These are phyloP conservation scores for Fragaria ananassa DNA, from an alignment of 306 rosid genomes.

Conservation along the genomic window DNA sequence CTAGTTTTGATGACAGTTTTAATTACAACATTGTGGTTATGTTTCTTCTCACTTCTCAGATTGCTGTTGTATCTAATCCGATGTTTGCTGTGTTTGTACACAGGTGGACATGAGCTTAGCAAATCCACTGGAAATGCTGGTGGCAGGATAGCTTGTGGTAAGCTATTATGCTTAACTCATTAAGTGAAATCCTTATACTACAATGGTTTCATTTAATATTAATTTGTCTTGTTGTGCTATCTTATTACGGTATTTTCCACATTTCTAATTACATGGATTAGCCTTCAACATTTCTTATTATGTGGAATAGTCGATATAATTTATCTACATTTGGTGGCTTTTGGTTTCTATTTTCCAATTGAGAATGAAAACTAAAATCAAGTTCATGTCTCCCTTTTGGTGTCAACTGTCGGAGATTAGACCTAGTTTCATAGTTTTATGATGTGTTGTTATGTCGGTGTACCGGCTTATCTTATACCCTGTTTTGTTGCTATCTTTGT, in stretches of 20 bases:
- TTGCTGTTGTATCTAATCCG: not conserved
- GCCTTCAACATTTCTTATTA: not conserved
- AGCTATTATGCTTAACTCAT: constrained; percentile 12
- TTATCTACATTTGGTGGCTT: not conserved
- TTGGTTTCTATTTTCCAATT: not conserved
- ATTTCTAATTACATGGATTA: not conserved
- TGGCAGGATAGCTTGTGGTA: constrained; percentile 93
- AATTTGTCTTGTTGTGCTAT: not conserved
- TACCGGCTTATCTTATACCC: not conserved
- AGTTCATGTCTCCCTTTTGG: not conserved
- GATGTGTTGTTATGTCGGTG: not conserved
- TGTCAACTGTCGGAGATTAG: not conserved
- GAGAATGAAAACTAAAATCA: not conserved
- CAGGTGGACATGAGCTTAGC: constrained; percentile 99
- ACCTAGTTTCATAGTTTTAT: not conserved
- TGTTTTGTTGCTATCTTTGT: not conserved
- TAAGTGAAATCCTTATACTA: not conserved
- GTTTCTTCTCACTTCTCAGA: constrained; percentile 7
- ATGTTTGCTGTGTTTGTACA: constrained; percentile 2
- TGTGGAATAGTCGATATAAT: too few relatives aligned
- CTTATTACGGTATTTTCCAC: not conserved
- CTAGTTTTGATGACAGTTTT: not conserved
- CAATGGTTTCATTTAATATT: not conserved
- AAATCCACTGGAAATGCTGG: constrained; percentile 94
- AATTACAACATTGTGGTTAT: not conserved